phyloP scores from a whole-genome alignment of 73 alveolate species.

The Blepharisma japonicum region DNA sequence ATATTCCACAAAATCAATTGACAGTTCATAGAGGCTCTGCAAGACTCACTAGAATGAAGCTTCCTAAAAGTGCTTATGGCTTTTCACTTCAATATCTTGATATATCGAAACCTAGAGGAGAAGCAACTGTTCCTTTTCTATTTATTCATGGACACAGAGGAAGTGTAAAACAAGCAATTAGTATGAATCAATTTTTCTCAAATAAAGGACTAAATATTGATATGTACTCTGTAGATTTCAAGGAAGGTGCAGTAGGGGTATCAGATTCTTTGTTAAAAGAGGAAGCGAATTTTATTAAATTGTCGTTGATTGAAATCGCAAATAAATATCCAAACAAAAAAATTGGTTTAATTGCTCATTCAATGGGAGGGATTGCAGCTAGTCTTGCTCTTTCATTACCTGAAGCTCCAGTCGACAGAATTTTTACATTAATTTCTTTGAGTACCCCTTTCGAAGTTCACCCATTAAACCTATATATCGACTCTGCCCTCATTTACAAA shows the following conservation, averaged over 20 bases:
- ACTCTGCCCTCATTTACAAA: background rate
- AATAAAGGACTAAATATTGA: background rate
- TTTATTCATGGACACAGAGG: slow-evolving; percentile 24
- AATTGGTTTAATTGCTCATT: background rate
- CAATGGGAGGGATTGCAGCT: slow-evolving; percentile 18
- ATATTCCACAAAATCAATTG: slow-evolving; percentile 5
- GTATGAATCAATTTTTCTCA: background rate
- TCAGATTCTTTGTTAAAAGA: background rate
- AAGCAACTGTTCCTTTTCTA: background rate
- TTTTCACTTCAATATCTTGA: slow-evolving; percentile 11
- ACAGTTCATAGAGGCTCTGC: slow-evolving; percentile 29
- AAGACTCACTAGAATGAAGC: background rate
- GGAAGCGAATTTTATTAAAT: background rate
- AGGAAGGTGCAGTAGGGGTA: slow-evolving; percentile 26
- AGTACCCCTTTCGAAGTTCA: slow-evolving; percentile 22
- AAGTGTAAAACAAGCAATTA: slow-evolving; percentile 22
- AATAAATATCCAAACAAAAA: background rate
- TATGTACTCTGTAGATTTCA: slow-evolving; percentile 13
- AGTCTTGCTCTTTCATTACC: background rate
- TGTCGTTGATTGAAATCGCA: background rate
- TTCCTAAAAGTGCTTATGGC: background rate
- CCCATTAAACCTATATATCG: background rate
- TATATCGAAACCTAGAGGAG: background rate
- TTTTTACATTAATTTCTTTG: background rate
- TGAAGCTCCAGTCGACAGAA: background rate